Evolutionary conservation across 2,329 filamentous ascomycete species (phyloP).

Genomic region (Diaporthe vaccinii): DNA sequence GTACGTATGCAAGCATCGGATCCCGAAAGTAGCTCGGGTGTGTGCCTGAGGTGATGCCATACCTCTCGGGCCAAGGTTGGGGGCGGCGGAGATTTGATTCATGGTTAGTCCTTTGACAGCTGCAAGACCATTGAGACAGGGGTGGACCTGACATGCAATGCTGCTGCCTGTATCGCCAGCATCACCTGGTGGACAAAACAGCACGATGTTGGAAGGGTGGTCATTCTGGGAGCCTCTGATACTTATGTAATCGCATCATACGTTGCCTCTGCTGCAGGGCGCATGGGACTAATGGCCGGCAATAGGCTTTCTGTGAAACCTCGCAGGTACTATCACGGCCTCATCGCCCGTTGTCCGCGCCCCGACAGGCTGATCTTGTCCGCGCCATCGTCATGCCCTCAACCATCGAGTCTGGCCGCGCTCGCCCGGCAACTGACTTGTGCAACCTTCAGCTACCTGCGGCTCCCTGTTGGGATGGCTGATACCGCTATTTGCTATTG

Average conservation of each 20-base stretch:
- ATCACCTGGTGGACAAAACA: not conserved
- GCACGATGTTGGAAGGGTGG: constrained; percentile 19
- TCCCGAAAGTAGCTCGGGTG: not conserved
- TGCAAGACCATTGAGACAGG: constrained; percentile 18
- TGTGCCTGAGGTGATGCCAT: constrained; percentile 7
- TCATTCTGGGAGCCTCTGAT: constrained; percentile 5
- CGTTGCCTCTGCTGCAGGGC: constrained; percentile 30
- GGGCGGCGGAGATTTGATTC: not conserved
- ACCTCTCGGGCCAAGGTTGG: constrained; percentile 8
- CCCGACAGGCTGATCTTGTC: constrained; percentile 25
- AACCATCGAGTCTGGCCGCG: constrained; percentile 34
- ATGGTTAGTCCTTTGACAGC: constrained; percentile 14
- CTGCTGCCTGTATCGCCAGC: not conserved
- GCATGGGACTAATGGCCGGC: constrained; percentile 28
- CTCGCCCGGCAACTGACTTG: constrained; percentile 29
- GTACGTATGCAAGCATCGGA: not conserved
- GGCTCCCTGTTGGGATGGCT: constrained; percentile 29
- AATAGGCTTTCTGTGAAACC: constrained; percentile 35
- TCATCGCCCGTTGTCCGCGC: constrained; percentile 23
- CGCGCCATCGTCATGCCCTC: constrained; percentile 24
- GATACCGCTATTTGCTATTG: constrained; percentile 26
- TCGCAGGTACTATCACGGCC: constrained; percentile 18
- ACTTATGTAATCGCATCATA: constrained; percentile 31
- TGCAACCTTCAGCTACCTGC: constrained; percentile 28
- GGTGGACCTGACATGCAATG: constrained; percentile 6